Evolutionary conservation across 2,329 filamentous ascomycete species (phyloP), one percentile per base, ranked within the genome.

Genomic region (Amylocarpus encephaloides): DNA sequence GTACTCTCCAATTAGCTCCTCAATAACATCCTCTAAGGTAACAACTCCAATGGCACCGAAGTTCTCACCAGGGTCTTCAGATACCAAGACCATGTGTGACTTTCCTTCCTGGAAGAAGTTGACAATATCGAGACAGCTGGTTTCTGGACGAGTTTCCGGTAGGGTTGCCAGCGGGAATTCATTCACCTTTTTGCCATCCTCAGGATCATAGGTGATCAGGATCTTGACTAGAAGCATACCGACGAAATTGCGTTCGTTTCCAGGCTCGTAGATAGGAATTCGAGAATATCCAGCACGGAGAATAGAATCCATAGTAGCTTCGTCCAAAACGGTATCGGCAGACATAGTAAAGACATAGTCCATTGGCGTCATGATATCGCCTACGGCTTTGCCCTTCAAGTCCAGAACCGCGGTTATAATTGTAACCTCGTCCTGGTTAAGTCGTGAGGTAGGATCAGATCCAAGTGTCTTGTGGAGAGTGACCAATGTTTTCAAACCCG

Each of bases 81-180:
- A 96, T 7, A 97, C 93, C 26, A 98, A 75, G 0, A 97, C 92
- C 91, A 98, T 95, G 68, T 98, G 93, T 1, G 91, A 95, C 68
- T 98, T 98, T 62, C 93, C 93, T 73, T 98, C 93, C 69, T 98
- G 93, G 73, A 98, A 98, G 70, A 96, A 98, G 72, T 98, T 98
- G 71, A 98, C 89, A 63, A 98, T 97, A 67, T 98, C 93, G 49
- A 98, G 72, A 67, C 93, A 98, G 71, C 91, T 96, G 0, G 93
- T 98, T 66, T 96, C 89, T 0, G 93, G 89, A 9, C 88, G 82
- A 0, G 93, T 98, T 68, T 98, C 93, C 1, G 94, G 93, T 6
- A 98, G 80, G 0, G 93, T 96, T 12, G 93, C 93, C 45, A 98
- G 76, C 6, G 90, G 84, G 65, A 98, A 96, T 54, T 97, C 92